These are phyloP conservation scores for Plasmodium blacklocki DNA, from an alignment of 169 alveolate genomes.

Conservation along the genomic window DNA sequence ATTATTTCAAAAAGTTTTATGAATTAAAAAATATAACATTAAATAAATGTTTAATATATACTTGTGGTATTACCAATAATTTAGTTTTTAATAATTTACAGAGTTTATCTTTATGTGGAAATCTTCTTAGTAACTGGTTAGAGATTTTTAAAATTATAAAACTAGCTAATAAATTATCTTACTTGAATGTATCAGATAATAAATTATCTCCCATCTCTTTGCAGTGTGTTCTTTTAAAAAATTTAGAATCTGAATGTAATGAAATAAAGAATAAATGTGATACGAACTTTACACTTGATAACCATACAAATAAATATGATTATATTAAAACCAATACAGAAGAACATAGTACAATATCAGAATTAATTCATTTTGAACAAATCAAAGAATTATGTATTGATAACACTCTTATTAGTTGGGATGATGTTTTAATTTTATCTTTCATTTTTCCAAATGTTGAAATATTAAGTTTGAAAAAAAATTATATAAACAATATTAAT, in stretches of 20 bases:
- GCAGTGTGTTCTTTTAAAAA: constrained; percentile 1
- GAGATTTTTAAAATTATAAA: constrained; percentile 57
- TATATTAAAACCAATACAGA: background rate
- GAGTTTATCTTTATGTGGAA: constrained; percentile 55
- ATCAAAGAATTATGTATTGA: constrained; percentile 64
- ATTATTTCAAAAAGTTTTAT: constrained; percentile 43
- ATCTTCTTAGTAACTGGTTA: constrained; percentile 43
- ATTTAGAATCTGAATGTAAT: background rate
- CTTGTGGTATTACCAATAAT: constrained; percentile 17
- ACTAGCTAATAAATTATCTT: constrained; percentile 44
- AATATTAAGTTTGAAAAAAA: constrained; percentile 45
- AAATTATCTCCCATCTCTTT: constrained; percentile 15
- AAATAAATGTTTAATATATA: constrained; percentile 55
- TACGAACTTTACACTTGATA: background rate
- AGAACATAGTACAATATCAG: background rate
- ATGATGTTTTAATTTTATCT: constrained; percentile 48
- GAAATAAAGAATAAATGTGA: too few species aligned
- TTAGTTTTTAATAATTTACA: constrained; percentile 21
- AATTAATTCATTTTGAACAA: constrained; percentile 39
- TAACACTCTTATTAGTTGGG: constrained; percentile 52
- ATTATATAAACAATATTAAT: constrained; percentile 44
- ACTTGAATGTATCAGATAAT: constrained; percentile 59
- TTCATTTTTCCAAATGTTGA: constrained; percentile 68
- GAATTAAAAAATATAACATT: constrained; percentile 42
- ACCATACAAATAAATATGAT: background rate